Conservation (phyloP, 2,329 filamentous ascomycete species). For the Sporothrix mexicana region DNA sequence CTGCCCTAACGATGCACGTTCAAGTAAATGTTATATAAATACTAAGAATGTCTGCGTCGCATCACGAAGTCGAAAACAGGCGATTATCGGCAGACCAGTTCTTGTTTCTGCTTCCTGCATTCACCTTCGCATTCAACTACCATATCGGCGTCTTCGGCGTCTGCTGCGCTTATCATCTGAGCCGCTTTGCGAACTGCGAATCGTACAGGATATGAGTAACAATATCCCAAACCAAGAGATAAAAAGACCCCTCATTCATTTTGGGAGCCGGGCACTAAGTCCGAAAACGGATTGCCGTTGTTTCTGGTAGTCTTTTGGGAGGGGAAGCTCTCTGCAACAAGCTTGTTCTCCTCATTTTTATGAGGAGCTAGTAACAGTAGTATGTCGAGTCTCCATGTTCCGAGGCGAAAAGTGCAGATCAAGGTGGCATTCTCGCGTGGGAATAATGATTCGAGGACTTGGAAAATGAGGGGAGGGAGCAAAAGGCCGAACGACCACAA, state of each 20-base stretch:
- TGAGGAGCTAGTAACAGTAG: too few species aligned
- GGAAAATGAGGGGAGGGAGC: constrained; percentile 13
- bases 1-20: not conserved
- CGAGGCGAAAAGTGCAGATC: constrained; percentile 5
- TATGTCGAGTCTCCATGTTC: not conserved
- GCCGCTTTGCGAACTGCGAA: too few species aligned
- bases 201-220: too few species aligned
- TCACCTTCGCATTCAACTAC: too few species aligned
- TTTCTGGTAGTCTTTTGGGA: not conserved
- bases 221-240: too few species aligned
- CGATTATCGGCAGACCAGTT: too few species aligned
- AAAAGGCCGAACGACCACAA: constrained; percentile 19
- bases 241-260: not conserved
- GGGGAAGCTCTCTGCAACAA: not conserved
- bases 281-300: constrained; percentile 24
- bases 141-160: constrained; percentile 9
- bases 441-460: not conserved
- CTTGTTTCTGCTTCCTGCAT: too few species aligned
- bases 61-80: not conserved
- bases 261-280: constrained; percentile 9
- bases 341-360: not conserved
- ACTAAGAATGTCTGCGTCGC: not conserved
- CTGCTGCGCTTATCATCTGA: not conserved
- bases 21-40: not conserved
- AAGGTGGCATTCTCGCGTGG: constrained; percentile 14